These are phyloP conservation scores for Quercus tomentella DNA, from an alignment of 331 rosid genomes.

Conservation along the genomic window DNA sequence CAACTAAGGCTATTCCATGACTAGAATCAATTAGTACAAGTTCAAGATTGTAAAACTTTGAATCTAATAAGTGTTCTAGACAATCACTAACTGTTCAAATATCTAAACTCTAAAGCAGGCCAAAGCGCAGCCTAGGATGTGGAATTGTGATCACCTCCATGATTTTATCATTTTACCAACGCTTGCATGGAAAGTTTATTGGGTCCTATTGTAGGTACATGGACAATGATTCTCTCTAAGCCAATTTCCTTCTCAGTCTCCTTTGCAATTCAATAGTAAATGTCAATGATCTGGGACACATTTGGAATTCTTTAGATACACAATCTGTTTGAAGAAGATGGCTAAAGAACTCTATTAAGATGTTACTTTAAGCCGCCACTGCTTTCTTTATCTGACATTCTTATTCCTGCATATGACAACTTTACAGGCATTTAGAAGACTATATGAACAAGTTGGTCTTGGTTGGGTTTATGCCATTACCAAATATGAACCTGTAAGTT, in stretches of 20 bases:
- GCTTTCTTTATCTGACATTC: too few species aligned
- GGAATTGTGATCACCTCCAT: not conserved
- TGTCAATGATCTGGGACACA: too few species aligned
- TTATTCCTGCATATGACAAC: not conserved
- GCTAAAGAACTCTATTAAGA: too few species aligned
- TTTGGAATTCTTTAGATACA: too few species aligned
- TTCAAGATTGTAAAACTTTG: not conserved
- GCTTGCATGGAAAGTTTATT: not conserved
- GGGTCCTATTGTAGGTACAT: not conserved
- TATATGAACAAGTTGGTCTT: slow-evolving; percentile 82
- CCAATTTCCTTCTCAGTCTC: too few species aligned
- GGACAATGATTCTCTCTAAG: not conserved
- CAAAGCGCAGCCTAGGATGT: not conserved
- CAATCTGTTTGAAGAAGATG: too few species aligned
- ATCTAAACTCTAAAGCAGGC: not conserved
- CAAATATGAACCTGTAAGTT: slow-evolving; percentile 77
- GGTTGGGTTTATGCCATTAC: slow-evolving; percentile 94
- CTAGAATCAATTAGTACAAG: not conserved
- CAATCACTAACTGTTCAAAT: not conserved
- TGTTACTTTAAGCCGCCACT: too few species aligned
- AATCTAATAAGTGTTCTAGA: not conserved
- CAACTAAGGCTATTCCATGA: not conserved
- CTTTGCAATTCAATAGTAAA: too few species aligned
- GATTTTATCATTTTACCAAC: not conserved
- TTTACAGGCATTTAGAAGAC: slow-evolving; percentile 75